Base-by-base conservation (phyloP, 2,329 filamentous ascomycete genomes). In the Ophiosphaerella korrae region DNA sequence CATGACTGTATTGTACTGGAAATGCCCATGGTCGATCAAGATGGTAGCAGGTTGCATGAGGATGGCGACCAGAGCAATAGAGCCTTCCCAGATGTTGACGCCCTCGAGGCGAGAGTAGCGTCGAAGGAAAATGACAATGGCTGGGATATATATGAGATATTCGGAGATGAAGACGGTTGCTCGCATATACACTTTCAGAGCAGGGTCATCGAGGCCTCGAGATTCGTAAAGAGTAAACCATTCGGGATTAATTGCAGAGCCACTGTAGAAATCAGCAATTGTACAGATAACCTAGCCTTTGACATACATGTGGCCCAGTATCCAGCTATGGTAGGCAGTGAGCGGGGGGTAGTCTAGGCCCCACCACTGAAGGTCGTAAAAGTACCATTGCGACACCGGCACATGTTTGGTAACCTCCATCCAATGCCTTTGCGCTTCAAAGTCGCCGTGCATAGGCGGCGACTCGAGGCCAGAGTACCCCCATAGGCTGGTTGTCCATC, bases 1-100 rank as follows among this genome's bases (percentile, higher is more conserved):
- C 94, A 99, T 99, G 43, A 99, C 92, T 0, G 92, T 96, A 73
- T 99, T 99, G 76, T 97, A 99, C 76, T 99, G 94, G 72, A 99
- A 99, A 65, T 88, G 94, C 6, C 93, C 89, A 69, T 99, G 93
- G 70, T 99, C 94, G 63, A 99, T 89, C 24, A 99, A 84, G 33
- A 97, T 92, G 1, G 87, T 90, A 3, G 86, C 86, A 1, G 94
- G 94, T 70, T 97, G 94, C 85, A 99, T 88, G 24, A 99, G 80
- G 53, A 99, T 88, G 1, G 92, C 94, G 11, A 90, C 88, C 23
- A 99, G 83, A 0, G 94, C 92, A 57, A 97, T 86, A 7, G 89
- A 89, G 45, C 87, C 83, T 41, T 90, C 89, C 90, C 92, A 97
- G 34, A 84, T 83, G 55, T 89, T 87, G 49, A 96, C 88, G 12